Conservation (phyloP, 202 grass and related monocot species). For the Cymbopogon flexuosus region DNA sequence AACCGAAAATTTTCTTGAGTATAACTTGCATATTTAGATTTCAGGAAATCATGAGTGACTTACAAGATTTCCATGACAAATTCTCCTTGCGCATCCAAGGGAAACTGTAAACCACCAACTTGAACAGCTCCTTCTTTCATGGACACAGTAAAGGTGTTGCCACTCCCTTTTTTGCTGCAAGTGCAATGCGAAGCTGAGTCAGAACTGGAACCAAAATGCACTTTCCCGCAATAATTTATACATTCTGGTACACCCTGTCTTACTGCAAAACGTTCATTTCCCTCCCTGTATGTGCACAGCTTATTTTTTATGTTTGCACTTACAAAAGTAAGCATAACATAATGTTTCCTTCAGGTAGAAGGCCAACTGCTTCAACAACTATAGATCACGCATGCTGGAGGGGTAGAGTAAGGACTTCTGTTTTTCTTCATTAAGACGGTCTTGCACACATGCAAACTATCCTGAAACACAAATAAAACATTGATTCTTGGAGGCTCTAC, state of each 20-base stretch:
- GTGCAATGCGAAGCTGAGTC: not conserved
- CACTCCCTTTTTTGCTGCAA: conserved; percentile 47
- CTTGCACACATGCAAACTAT: not conserved
- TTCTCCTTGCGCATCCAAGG: conserved; percentile 45
- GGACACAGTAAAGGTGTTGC: conserved; percentile 37
- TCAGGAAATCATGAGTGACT: conserved; percentile 18
- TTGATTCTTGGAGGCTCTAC: not conserved
- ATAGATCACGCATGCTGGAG: not conserved
- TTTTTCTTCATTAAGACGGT: not conserved
- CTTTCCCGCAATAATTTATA: not conserved
- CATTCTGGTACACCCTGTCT: not conserved
- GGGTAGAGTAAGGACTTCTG: not conserved
- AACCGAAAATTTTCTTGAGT: no score
- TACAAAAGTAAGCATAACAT: not conserved
- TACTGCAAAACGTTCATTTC: not conserved
- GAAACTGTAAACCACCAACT: conserved; percentile 54
- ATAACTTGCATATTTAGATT: not conserved
- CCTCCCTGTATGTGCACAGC: not conserved
- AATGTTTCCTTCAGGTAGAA: not conserved
- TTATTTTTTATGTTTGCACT: not conserved
- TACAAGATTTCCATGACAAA: conserved; percentile 66
- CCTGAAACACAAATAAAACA: conserved; percentile 10
- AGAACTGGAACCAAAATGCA: not conserved
- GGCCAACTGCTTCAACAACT: not conserved
- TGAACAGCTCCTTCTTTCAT: conserved; percentile 53